A percentile compares a stretch with the other conserved stretches of the same genome.
Conservation (phyloP, 441 rosid species). For the Adansonia madagascariensis region DNA sequence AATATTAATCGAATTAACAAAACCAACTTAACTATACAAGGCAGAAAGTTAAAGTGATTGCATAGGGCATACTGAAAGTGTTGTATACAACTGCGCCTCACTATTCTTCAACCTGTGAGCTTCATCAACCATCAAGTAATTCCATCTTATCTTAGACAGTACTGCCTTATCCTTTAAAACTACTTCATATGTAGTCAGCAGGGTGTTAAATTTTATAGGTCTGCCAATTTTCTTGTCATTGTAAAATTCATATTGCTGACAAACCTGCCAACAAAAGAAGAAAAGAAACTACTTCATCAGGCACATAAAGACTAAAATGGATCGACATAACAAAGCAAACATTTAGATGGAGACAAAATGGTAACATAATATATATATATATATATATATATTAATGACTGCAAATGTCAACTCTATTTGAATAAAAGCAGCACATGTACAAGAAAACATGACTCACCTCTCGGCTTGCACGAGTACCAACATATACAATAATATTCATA, state of each 20-base stretch:
- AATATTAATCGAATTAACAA: slow-evolving; percentile 27
- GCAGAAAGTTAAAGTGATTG: slow-evolving; percentile 6
- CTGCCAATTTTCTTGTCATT: slow-evolving; percentile 83
- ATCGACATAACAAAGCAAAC: neutral
- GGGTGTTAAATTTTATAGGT: slow-evolving; percentile 85
- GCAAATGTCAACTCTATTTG: slow-evolving; percentile 7
- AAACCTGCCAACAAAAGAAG: slow-evolving; percentile 62
- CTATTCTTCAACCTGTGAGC: slow-evolving; percentile 99
- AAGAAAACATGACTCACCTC: slow-evolving; percentile 63
- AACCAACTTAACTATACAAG: neutral
- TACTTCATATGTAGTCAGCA: slow-evolving; percentile 98
- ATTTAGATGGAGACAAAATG: neutral
- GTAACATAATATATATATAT: neutral
- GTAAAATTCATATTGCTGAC: slow-evolving; percentile 95
- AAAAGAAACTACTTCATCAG: neutral
- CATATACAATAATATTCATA: slow-evolving; percentile 91
- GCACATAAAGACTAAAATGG: neutral
- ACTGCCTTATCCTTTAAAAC: slow-evolving; percentile 95
- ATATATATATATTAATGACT: neutral
- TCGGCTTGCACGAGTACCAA: slow-evolving; percentile 98
- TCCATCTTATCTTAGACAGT: slow-evolving; percentile 97
- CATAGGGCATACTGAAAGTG: slow-evolving; percentile 71
- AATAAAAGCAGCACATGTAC: slow-evolving; percentile 1
- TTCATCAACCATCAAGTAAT: slow-evolving; percentile 98
- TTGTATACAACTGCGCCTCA: slow-evolving; percentile 96